Percentiles rank a stretch among this genome's conserved stretches.
phyloP scores from a whole-genome alignment of 2,329 filamentous ascomycete species.

The Rhytidhysteron rufulum region DNA sequence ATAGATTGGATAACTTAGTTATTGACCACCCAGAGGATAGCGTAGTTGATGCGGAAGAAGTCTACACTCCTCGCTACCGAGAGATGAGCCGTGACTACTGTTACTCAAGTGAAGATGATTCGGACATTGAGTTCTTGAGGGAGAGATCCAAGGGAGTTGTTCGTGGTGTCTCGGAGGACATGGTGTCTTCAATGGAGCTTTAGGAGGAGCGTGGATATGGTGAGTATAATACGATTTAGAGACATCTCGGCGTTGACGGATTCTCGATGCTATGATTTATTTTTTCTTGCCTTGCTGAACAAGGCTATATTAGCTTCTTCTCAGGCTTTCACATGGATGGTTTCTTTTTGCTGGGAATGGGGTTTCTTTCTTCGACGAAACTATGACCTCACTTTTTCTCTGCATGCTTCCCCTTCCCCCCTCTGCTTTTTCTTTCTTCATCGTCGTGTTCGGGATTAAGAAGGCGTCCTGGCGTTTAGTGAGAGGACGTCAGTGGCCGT shows the following conservation, averaged over 20 bases:
- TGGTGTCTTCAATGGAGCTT: conserved; percentile 52
- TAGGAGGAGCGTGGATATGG: too few relatives aligned
- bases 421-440: neutral
- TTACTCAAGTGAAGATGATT: conserved; percentile 28
- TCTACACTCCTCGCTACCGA: conserved; percentile 31
- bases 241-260: conserved; percentile 6
- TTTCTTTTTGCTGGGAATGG: too few relatives aligned
- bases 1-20: conserved; percentile 38
- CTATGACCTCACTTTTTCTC: neutral
- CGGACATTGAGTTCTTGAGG: conserved; percentile 29
- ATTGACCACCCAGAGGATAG: conserved; percentile 34
- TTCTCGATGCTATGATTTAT: neutral
- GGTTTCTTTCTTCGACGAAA: too few relatives aligned
- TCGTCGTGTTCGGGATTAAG: too few relatives aligned
- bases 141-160: conserved; percentile 47
- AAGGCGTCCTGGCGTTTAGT: too few relatives aligned
- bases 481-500: too few relatives aligned
- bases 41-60: conserved; percentile 34
- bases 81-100: conserved; percentile 31
- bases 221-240: too few relatives aligned
- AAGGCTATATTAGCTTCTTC: neutral
- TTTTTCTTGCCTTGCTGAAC: neutral
- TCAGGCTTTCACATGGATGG: too few relatives aligned
- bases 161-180: conserved; percentile 51
- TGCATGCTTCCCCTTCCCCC: neutral